Evolutionary conservation across 1,284 basidiomycete genomes (phyloP), one percentile per base, ranked within the genome.

Genomic region (Leccinum idahoense): DNA sequence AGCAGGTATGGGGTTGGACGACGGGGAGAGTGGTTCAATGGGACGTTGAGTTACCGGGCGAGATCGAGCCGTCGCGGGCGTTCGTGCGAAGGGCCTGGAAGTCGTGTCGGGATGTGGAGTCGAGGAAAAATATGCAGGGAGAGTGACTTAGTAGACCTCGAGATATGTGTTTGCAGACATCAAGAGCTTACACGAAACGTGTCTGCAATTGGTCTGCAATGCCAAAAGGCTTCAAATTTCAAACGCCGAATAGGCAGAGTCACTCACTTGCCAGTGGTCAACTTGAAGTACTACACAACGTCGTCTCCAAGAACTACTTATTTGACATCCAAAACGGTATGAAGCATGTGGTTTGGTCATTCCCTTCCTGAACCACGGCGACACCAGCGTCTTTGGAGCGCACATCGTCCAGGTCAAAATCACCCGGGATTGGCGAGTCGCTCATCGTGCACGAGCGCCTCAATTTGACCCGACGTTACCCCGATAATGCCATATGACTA

Each of bases 391-490:
- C 81, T 95, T 94, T 72, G 92, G 93, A 5, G 93, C 93, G 5
- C 93, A 95, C 72, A 96, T 92, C 0, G 85, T 89, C 1, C 92
- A 94, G 72, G 91, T 94, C 65, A 96, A 96, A 82, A 93, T 95
- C 68, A 86, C 90, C 18, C 80, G 93, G 66, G 93, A 95, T 72
- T 94, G 93, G 93, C 94, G 70, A 68, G 87, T 75, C 12, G 4
- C 23, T 8, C 7, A 32, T 15, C 62, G 6, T 44, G n/a, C 61
- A 44, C 39, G 6, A 20, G 7, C 14, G 7, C 29, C 11, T 60
- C 57, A 49, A 44, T 35, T 66, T 67, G 32, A 73, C 61, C 20
- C 26, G 37, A 55, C 59, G 12, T 61, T 61, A 91, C 0, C 66
- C 74, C 35, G 83, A 86, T 54, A 78, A 86, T 65, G 79, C 79